These are phyloP conservation scores for Orobanche coerulescens DNA, from an alignment of 257 asterid genomes.

Conservation along the genomic window DNA sequence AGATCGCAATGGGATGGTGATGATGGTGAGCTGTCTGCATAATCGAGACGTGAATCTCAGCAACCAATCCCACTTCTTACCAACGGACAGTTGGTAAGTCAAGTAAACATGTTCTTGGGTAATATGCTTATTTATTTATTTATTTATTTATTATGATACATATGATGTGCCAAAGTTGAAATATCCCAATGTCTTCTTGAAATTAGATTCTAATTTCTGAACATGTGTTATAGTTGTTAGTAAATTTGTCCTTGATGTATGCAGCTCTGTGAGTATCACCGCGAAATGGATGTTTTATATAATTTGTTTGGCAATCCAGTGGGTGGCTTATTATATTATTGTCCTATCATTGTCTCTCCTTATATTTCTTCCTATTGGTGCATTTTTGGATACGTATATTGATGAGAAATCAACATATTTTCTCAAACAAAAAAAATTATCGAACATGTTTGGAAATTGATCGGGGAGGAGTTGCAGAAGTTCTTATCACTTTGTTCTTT, in stretches of 20 bases:
- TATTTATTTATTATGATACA: too few relatives aligned
- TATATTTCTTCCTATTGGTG: background rate
- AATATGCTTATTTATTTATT: too few relatives aligned
- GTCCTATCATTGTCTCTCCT: background rate
- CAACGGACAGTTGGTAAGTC: slow-evolving; percentile 65
- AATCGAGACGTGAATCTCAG: slow-evolving; percentile 72
- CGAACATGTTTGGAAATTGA: background rate
- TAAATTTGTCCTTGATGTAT: too few relatives aligned
- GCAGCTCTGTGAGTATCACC: background rate
- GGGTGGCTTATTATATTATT: background rate
- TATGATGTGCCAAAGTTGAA: too few relatives aligned
- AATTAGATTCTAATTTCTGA: too few relatives aligned
- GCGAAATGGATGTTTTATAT: background rate
- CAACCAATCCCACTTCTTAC: slow-evolving; percentile 89
- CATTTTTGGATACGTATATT: background rate
- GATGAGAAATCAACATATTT: background rate
- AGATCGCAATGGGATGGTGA: too few relatives aligned
- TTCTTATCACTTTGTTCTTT: too few relatives aligned
- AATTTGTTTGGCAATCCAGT: background rate
- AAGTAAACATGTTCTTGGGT: too few relatives aligned
- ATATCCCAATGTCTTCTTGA: too few relatives aligned
- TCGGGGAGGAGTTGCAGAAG: slow-evolving; percentile 2
- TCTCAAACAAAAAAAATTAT: background rate
- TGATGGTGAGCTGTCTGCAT: slow-evolving; percentile 74
- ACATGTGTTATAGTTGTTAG: too few relatives aligned